phyloP scores from a whole-genome alignment of 2,329 filamentous ascomycete genomes.

The Aspergillus neotritici region DNA sequence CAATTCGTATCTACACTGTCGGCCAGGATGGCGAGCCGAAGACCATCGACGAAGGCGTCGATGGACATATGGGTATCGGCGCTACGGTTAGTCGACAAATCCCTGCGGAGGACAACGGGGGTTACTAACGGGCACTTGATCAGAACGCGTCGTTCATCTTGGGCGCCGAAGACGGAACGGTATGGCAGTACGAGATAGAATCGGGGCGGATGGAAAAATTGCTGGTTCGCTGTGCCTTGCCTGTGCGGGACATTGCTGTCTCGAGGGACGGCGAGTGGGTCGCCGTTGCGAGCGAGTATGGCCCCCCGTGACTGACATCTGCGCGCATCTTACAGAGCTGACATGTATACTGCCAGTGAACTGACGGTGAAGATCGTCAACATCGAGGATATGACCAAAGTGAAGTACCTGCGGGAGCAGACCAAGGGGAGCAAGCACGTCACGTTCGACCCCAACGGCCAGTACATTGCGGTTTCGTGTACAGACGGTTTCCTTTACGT shows the following conservation, averaged over 20 bases:
- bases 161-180: constrained; percentile 91
- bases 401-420: constrained; percentile 78
- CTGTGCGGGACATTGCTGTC: constrained; percentile 78
- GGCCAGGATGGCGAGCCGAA: constrained; percentile 87
- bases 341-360: constrained; percentile 50
- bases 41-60: constrained; percentile 85
- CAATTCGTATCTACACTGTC: constrained; percentile 85
- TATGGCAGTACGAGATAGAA: constrained; percentile 82
- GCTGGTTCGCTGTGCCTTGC: constrained; percentile 75
- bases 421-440: constrained; percentile 84
- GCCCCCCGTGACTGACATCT: constrained; percentile 5
- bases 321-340: constrained; percentile 6
- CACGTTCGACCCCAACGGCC: constrained; percentile 75
- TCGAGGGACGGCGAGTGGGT: constrained; percentile 79
- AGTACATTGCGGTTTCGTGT: constrained; percentile 72
- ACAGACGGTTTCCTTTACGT: constrained; percentile 86
- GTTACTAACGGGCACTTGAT: constrained; percentile 3
- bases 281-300: constrained; percentile 87
- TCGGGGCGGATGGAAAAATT: constrained; percentile 67
- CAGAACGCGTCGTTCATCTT: constrained; percentile 78
- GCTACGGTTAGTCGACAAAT: constrained; percentile 51
- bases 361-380: constrained; percentile 84
- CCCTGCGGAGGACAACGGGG: background rate
- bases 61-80: constrained; percentile 75
- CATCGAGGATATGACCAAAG: constrained; percentile 67